Base-by-base conservation (phyloP, 2,329 filamentous ascomycete species). In the Pyrenophora graminea region DNA sequence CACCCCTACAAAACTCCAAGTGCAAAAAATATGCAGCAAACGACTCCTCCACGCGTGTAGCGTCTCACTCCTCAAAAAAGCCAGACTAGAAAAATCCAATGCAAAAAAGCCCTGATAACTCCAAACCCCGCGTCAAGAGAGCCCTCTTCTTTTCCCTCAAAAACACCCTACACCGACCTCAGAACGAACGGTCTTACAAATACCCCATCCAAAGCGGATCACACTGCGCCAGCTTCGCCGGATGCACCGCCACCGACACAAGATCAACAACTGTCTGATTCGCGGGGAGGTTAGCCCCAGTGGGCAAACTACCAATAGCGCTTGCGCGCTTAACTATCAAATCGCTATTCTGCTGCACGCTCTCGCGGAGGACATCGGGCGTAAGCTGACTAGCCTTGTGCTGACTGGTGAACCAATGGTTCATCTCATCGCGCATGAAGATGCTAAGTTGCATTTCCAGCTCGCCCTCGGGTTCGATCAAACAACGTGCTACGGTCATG, bases 201-300 rank as follows among this genome's bases (percentile, higher is more conserved):
- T 96, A 99, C 19, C 91, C 88, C 93, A 97, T 97, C 91, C 94
- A 99, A 64, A 99, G 77, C 51, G 92, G 86, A 79, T 99, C 94
- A 67, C 89, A 92, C 74, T 90, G 84, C 38, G 89, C 87, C 74
- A 99, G 74, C 72, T 94, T 91, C 77, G 90, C 86, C 1, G 94
- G 94, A 75, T 96, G 95, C 13, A 96, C 92, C 1, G 93, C 91
- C 77, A 88, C 88, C n/a, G 89, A 89, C 56, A 99, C 89, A 56
- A 95, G 77, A 75, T 99, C 94, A 67, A 99, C 93, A 25, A 96
- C 91, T 34, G 93, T 97, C 80, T 99, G 94, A 74, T 96, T 96
- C 19, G 93, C 93, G 6, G 94, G 94, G 62, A 99, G 76, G 68
- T 91, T 93, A 18, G 69, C 63, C 58, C 89, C 87, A 27, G 85